Percentiles rank a stretch among this genome's conserved stretches.
Evolutionary conservation across 768 basidiomycete genomes (phyloP).

Genomic region (Agrocybe pediades): DNA sequence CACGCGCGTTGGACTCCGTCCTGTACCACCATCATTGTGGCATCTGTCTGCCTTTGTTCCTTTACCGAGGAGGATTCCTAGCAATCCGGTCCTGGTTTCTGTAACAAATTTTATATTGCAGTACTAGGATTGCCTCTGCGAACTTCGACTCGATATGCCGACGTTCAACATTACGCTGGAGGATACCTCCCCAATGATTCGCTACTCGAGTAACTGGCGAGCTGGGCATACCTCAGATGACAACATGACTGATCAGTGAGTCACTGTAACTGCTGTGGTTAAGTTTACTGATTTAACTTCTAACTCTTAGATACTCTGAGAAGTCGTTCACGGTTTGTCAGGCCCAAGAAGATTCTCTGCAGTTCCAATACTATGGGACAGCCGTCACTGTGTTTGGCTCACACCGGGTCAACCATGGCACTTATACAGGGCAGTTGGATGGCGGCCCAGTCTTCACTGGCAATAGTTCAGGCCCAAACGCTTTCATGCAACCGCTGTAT

Average conservation of each 20-base stretch:
- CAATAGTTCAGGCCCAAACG: constrained; percentile 5
- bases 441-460: neutral
- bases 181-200: constrained; percentile 5
- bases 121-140: neutral
- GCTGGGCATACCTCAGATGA: constrained; percentile 14
- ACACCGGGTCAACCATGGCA: constrained; percentile 39
- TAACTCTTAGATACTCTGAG: constrained; percentile 11
- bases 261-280: neutral
- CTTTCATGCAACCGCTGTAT: constrained; percentile 43
- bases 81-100: too few relatives aligned
- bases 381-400: constrained; percentile 40
- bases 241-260: constrained; percentile 9
- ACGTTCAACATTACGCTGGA: neutral
- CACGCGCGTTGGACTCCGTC: too few relatives aligned
- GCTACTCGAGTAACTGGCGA: constrained; percentile 16
- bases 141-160: constrained; percentile 2
- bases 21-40: too few relatives aligned
- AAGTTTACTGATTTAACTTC: neutral
- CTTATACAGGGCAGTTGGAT: constrained; percentile 28
- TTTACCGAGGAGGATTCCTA: too few relatives aligned
- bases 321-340: constrained; percentile 29
- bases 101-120: too few relatives aligned
- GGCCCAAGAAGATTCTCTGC: constrained; percentile 24
- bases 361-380: constrained; percentile 41
- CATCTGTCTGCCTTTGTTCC: too few relatives aligned